Percentiles rank a stretch among this genome's conserved stretches.
These are phyloP conservation scores for Berkeleyomyces basicola DNA, from an alignment of 2,329 filamentous ascomycete genomes.

Conservation along the genomic window DNA sequence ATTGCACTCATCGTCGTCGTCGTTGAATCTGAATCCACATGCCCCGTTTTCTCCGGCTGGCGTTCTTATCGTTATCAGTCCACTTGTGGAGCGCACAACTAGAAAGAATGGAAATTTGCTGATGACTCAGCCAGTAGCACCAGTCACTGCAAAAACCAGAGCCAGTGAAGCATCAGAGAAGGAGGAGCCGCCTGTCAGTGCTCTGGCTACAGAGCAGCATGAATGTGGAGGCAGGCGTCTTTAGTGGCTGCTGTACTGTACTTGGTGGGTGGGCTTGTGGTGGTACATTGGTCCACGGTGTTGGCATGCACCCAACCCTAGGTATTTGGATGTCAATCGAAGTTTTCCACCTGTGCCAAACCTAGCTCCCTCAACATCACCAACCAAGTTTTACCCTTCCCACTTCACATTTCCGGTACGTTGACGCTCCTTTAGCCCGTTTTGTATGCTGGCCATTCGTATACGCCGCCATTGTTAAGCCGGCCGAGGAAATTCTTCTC, in stretches of 20 bases:
- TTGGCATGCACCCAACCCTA: constrained; percentile 10
- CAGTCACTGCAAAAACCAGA: neutral
- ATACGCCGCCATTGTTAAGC: neutral
- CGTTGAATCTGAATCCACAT: too few species aligned
- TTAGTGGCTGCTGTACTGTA: neutral
- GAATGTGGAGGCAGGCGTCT: constrained; percentile 12
- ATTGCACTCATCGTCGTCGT: too few species aligned
- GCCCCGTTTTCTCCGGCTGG: neutral
- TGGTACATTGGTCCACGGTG: neutral
- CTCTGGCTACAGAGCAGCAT: constrained; percentile 1
- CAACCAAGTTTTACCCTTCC: neutral
- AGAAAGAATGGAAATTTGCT: neutral
- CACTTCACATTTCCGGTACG: constrained; percentile 1
- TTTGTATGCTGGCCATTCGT: neutral
- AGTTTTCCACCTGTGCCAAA: constrained; percentile 13
- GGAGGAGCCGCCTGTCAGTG: neutral
- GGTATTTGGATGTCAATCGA: constrained; percentile 9
- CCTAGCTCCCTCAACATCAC: constrained; percentile 11
- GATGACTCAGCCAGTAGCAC: neutral
- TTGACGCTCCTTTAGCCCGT: neutral
- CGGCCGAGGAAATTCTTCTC: neutral
- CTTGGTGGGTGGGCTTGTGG: constrained; percentile 2
- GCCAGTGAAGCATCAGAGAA: too few species aligned
- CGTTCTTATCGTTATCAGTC: neutral
- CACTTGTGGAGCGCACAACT: neutral